Base-by-base conservation (phyloP, 169 alveolate genomes). In the Eimeria acervulina region DNA sequence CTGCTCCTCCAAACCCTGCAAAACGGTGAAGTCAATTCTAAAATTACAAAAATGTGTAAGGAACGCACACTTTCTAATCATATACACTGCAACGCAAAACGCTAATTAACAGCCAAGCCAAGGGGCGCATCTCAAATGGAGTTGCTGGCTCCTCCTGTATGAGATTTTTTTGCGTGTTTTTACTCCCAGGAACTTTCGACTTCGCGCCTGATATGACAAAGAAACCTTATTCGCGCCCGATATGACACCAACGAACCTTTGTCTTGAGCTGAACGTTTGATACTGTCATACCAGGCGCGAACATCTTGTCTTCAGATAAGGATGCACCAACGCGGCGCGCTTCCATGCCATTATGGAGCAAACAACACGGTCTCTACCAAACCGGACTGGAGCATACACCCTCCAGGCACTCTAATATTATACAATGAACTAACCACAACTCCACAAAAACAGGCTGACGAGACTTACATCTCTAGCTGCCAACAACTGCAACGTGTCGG, bases 401-500 rank as follows among this genome's bases (percentile, higher is more conserved):
- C 55, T 12, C 5, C 55, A 5, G 12, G 12, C 55, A 47, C 55
- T 23, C 17, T 13, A 55, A 55, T 13, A 55, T 8, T 55, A 7
- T 19, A 2, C 19, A 1, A 66, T 31, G 26, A 15, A 52, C 63
- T 15, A 52, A 52, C 12, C 63, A 66, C 40, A 28, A 17, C 12
- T 2, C 38, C 28, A 19, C 2, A 61, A 3, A 1, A 15, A 61
- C 4, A 15, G 7, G 36, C 72, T 33, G 1, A 0, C 47, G 6
- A 28, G 23, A 83, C 92, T 83, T 21, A 83, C 92, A 33, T 33
- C 4, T 21, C n/a, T 44, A 33, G 52, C 31, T 31, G 33, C 76
- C 33, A 83, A 52, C 76, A 72, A 23, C 47, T 26, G 52, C 76
- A 51, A 17, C 92, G 33, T 83, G 1, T 52, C 92, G 36, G 59